Evolutionary conservation across 805 yeast species (phyloP).

Genomic region (Zygosaccharomyces lentus): DNA sequence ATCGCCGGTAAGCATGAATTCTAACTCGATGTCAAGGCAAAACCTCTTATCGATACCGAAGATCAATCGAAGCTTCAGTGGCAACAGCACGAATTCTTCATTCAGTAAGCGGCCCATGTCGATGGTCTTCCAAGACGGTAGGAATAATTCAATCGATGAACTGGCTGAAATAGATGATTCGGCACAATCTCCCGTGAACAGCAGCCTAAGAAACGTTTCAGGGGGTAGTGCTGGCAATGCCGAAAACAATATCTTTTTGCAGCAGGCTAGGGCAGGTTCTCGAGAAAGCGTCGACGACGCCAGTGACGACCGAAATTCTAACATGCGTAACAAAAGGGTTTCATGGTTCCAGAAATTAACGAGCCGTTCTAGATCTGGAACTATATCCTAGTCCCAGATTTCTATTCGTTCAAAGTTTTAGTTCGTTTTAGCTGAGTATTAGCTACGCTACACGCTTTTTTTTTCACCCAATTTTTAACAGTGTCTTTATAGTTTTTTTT

Average conservation of each 20-base stretch:
- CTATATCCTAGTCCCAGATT: slow-evolving; percentile 6
- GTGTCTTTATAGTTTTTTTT: not conserved
- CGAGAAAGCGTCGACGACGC: slow-evolving; percentile 11
- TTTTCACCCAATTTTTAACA: not conserved
- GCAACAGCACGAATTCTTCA: slow-evolving; percentile 23
- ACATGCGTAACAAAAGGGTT: slow-evolving; percentile 32
- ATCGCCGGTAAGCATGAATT: slow-evolving; percentile 18
- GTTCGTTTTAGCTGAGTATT: not conserved
- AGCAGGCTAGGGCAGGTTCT: slow-evolving; percentile 1
- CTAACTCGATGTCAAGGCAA: slow-evolving; percentile 16
- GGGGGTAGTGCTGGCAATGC: not conserved
- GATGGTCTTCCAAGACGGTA: slow-evolving; percentile 15
- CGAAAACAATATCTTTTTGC: slow-evolving; percentile 1
- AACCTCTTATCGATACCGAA: slow-evolving; percentile 17
- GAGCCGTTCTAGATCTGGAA: slow-evolving; percentile 35
- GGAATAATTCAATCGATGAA: slow-evolving; percentile 23
- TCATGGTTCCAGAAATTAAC: slow-evolving; percentile 46
- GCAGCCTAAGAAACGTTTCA: not conserved
- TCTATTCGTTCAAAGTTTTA: not conserved
- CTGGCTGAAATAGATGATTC: slow-evolving; percentile 8
- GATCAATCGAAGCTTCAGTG: slow-evolving; percentile 21
- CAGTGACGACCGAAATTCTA: slow-evolving; percentile 17
- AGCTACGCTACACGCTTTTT: not conserved
- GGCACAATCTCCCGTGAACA: not conserved
- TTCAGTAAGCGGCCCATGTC: slow-evolving; percentile 22